Base-by-base conservation (phyloP, 1,139 yeast species). In the Candida buenavistaensis region DNA sequence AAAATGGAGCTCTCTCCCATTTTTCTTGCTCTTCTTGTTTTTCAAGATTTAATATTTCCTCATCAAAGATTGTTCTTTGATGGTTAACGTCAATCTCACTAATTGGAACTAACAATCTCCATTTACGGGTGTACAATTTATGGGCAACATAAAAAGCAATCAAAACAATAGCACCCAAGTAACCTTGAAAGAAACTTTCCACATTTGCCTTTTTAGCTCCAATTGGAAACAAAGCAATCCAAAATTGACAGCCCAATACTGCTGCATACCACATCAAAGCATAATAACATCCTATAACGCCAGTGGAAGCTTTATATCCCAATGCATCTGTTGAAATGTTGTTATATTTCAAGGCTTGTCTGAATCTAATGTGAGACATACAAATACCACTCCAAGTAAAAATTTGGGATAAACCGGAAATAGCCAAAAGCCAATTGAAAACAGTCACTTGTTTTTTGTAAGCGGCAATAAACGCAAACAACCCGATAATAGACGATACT, bases 311-410 rank as follows among this genome's bases (percentile, higher is more conserved):
- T 15, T 57, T 62, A 38, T 64, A 68, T 3, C 72, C 74, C 48
- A 68, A 61, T 6, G 68, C 51, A 28, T 51, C 54, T 19, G 62
- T 38, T 4, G 67, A 56, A 26, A 66, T 55, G 36, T 64, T 62
- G 45, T 62, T 55, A 47, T 55, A 51, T 39, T 52, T 60, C 50
- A 68, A 62, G 0, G 68, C 72, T n/a, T 55, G 52, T 50, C 74
- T 57, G 51, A 68, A 68, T 45, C 74, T 55, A 34, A 68, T 54
- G 41, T 67, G 73, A 34, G 71, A 64, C 28, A 62, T 39, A 43
- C 72, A 66, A 42, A 68, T 66, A 32, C 64, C 59, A 17, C 61
- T 55, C 75, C 75, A 68, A 26, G 68, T 65, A 44, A 68, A 62
- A 25, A 68, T 59, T 40, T 64, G 68, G 7, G 72, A 64, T 37